Percentiles rank a stretch among this genome's conserved stretches.
Evolutionary conservation across 1,284 basidiomycete genomes (phyloP).

Genomic region (Trichosporon sp.): DNA sequence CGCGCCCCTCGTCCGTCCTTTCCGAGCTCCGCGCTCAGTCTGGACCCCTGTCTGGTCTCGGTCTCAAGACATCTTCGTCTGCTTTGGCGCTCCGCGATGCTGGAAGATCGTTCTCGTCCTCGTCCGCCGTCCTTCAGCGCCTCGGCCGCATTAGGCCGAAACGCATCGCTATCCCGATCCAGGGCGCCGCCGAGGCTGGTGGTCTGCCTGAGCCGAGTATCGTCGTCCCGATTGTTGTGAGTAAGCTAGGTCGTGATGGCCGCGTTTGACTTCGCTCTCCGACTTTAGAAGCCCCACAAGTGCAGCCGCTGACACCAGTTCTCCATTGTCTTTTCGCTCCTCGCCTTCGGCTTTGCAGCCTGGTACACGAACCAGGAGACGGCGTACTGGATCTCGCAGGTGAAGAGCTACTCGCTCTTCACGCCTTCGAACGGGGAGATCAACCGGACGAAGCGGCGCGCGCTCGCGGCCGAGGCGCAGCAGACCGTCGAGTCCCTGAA

Average conservation of each 20-base stretch:
- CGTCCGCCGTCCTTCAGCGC: conserved; percentile 39
- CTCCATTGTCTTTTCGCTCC: conserved; percentile 42
- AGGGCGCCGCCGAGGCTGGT: conserved; percentile 23
- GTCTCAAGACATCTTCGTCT: neutral
- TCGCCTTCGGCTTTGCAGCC: conserved; percentile 44
- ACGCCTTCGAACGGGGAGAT: conserved; percentile 47
- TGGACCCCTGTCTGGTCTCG: neutral
- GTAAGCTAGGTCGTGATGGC: conserved; percentile 25
- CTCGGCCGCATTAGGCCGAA: conserved; percentile 25
- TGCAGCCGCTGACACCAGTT: conserved; percentile 41
- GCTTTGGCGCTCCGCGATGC: neutral
- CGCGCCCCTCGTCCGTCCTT: neutral
- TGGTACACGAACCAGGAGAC: conserved; percentile 53
- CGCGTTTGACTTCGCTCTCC: too few species aligned
- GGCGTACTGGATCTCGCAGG: conserved; percentile 42
- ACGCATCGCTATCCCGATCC: conserved; percentile 25
- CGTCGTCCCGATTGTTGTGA: conserved; percentile 49
- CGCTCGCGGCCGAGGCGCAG: conserved; percentile 43
- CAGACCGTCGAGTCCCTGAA: conserved; percentile 40
- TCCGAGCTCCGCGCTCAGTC: neutral
- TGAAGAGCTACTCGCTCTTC: conserved; percentile 41
- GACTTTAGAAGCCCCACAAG: too few species aligned
- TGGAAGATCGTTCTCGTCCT: conserved; percentile 30
- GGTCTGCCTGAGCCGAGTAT: conserved; percentile 25
- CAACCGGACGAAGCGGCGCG: conserved; percentile 44